Evolutionary conservation across 139 green algal genomes (phyloP).

Genomic region (Diplosphaera chodatii): DNA sequence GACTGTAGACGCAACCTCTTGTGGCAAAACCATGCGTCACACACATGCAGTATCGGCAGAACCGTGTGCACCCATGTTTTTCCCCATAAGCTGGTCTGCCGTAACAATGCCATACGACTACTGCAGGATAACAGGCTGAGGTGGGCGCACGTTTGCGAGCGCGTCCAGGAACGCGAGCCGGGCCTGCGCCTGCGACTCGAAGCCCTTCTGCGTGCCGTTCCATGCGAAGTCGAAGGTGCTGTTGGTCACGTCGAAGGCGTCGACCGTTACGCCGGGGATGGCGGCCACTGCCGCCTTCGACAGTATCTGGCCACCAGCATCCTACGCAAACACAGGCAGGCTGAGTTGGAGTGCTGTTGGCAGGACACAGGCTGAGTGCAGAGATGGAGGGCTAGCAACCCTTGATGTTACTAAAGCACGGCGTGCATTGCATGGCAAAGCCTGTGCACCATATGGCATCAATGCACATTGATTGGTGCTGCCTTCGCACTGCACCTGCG

Average conservation of each 20-base stretch:
- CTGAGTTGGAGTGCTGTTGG: no score
- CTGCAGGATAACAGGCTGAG: no score
- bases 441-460: no score
- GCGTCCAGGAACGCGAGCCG: conserved; percentile 24
- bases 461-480: no score
- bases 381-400: background rate
- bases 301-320: conserved; percentile 39
- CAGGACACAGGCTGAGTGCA: no score
- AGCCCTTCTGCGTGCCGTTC: conserved; percentile 9
- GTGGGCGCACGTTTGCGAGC: conserved; percentile 13
- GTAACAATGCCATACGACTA: no score
- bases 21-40: no score
- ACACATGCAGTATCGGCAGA: no score
- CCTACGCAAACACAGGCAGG: conserved; percentile 1
- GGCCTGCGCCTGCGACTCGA: conserved; percentile 23
- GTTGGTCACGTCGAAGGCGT: background rate
- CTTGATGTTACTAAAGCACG: background rate
- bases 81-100: no score
- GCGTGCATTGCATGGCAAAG: no score
- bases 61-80: no score
- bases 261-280: background rate
- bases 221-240: conserved; percentile 29
- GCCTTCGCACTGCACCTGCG: background rate
- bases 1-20: no score
- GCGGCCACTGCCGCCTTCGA: conserved; percentile 8